These are phyloP conservation scores for Xylariales sp. DNA, from an alignment of 2,329 filamentous ascomycete genomes.

Conservation along the genomic window DNA sequence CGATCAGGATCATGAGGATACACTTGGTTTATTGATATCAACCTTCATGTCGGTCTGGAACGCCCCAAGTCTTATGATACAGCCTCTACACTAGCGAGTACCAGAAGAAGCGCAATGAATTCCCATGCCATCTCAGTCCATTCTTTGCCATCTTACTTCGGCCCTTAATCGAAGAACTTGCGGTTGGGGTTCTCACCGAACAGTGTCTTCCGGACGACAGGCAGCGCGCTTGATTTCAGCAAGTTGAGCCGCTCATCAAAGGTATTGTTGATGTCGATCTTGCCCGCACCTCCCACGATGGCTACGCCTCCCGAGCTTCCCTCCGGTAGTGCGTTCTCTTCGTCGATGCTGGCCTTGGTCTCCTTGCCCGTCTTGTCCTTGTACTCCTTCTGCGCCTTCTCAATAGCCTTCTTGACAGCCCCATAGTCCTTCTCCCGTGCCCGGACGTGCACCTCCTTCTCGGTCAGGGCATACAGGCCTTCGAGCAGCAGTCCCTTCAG, in stretches of 20 bases:
- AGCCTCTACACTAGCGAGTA: constrained; percentile 4
- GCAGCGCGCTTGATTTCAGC: constrained; percentile 79
- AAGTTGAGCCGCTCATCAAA: constrained; percentile 86
- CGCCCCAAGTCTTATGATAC: constrained; percentile 1
- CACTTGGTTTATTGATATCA: constrained; percentile 6
- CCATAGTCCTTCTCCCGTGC: constrained; percentile 77
- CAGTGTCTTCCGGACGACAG: constrained; percentile 76
- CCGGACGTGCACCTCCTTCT: constrained; percentile 70
- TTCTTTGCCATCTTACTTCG: too few relatives aligned
- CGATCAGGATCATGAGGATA: too few relatives aligned
- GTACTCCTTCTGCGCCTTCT: constrained; percentile 74
- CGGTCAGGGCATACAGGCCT: constrained; percentile 82
- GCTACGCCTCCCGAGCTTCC: constrained; percentile 83
- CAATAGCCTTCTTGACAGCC: constrained; percentile 70
- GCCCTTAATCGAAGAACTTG: constrained; percentile 92
- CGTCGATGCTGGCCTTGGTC: constrained; percentile 66
- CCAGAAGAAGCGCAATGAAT: too few relatives aligned
- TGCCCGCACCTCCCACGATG: constrained; percentile 78
- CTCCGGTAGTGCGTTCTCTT: constrained; percentile 73
- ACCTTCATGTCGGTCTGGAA: not conserved
- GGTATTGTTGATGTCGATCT: constrained; percentile 98
- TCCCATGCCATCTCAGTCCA: too few relatives aligned
- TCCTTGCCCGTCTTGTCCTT: constrained; percentile 72
- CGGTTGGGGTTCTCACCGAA: constrained; percentile 95
- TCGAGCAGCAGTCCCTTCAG: constrained; percentile 82